A percentile compares a stretch with the other conserved stretches of the same genome.
Evolutionary conservation across 352 stramenopile species (phyloP).

Genomic region (Aphanomyces stellatus): DNA sequence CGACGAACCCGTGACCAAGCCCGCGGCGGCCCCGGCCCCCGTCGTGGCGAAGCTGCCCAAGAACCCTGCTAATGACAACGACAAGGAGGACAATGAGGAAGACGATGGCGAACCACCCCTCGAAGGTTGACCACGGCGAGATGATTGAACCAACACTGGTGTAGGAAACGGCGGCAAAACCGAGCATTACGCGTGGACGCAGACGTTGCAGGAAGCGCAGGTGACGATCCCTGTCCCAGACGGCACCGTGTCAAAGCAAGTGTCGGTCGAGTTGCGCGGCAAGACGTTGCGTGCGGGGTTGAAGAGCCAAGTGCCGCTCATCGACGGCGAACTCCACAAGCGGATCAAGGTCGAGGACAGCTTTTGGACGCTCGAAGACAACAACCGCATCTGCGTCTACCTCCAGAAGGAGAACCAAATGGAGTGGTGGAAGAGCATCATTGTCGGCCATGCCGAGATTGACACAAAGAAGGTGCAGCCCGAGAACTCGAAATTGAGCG

Average conservation of each 20-base stretch:
- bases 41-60: conserved; percentile 25
- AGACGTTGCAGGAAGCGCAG: conserved; percentile 95
- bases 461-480: conserved; percentile 98
- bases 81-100: conserved; percentile 52
- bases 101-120: conserved; percentile 36
- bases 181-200: conserved; percentile 96
- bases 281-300: conserved; percentile 87
- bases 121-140: neutral
- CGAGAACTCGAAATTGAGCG: conserved; percentile 97
- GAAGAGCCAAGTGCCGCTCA: conserved; percentile 55
- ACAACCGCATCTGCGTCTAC: conserved; percentile 87
- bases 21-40: neutral
- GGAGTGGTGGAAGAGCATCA: conserved; percentile 99
- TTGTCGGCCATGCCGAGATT: conserved; percentile 93
- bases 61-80: conserved; percentile 24
- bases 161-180: conserved; percentile 89
- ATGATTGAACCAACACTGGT: conserved; percentile 28
- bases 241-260: conserved; percentile 89
- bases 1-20: conserved; percentile 25
- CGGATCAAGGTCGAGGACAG: conserved; percentile 97
- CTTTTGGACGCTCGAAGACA: conserved; percentile 97
- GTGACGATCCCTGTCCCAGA: conserved; percentile 88
- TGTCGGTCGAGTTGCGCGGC: conserved; percentile 89
- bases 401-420: conserved; percentile 98
- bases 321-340: conserved; percentile 92